Conservation (phyloP, 1,139 yeast genomes). For the Sugiyamaella xylanicola region DNA sequence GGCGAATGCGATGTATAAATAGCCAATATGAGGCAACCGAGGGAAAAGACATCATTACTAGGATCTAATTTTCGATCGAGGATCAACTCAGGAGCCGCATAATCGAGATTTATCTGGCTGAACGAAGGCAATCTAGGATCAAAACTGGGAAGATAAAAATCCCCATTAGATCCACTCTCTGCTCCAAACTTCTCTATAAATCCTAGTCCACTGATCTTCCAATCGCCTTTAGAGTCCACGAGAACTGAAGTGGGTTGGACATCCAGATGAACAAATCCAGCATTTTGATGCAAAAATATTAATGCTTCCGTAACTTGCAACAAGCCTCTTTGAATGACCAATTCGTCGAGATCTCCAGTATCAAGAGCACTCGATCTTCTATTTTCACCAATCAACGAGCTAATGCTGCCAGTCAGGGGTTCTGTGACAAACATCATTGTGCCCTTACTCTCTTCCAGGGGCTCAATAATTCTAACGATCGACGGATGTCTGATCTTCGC, state of each 20-base stretch:
- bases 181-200: constrained; percentile 50
- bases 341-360: constrained; percentile 52
- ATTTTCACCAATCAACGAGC: constrained; percentile 44
- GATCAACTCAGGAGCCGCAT: constrained; percentile 73
- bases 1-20: constrained; percentile 53
- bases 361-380: constrained; percentile 28
- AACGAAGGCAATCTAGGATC: constrained; percentile 76
- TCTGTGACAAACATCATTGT: constrained; percentile 81
- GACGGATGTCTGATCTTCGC: constrained; percentile 89
- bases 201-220: constrained; percentile 84
- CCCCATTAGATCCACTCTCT: constrained; percentile 36
- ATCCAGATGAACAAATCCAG: constrained; percentile 75
- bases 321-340: constrained; percentile 82
- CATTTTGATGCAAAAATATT: constrained; percentile 76
- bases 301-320: constrained; percentile 77
- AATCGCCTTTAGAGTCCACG: constrained; percentile 84
- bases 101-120: constrained; percentile 70
- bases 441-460: constrained; percentile 81
- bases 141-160: constrained; percentile 61
- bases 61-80: constrained; percentile 61
- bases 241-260: constrained; percentile 76
- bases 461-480: constrained; percentile 77
- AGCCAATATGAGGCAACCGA: constrained; percentile 72
- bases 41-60: constrained; percentile 79
- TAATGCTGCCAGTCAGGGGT: constrained; percentile 63